Conservation (phyloP, 2,329 filamentous ascomycete genomes). For the Chaetoscypha palmicola region DNA sequence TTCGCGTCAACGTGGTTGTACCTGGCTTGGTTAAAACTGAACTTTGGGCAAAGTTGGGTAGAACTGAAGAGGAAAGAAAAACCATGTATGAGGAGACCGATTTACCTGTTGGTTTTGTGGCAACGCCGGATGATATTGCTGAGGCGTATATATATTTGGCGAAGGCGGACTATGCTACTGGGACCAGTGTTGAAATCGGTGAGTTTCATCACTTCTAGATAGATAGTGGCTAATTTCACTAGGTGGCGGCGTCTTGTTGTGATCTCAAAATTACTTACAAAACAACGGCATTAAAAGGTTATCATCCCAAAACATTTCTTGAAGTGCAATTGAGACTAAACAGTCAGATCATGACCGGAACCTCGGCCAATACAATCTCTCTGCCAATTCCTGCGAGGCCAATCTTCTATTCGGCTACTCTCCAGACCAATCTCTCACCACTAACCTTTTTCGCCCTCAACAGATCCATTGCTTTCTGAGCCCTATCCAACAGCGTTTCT, state of each 20-base stretch:
- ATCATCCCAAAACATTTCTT: too few species aligned
- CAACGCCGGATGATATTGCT: conserved; percentile 34
- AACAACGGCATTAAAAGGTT: too few species aligned
- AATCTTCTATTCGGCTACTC: too few species aligned
- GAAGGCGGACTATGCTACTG: conserved; percentile 34
- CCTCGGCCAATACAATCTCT: too few species aligned
- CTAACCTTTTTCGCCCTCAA: conserved; percentile 38
- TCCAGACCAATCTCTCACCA: conserved; percentile 37
- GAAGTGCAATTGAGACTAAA: too few species aligned
- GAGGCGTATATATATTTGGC: conserved; percentile 38
- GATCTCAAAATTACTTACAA: neutral
- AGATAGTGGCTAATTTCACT: neutral
- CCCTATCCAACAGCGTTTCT: conserved; percentile 29
- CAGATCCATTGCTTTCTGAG: conserved; percentile 36
- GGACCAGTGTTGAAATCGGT: conserved; percentile 11
- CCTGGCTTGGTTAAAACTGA: conserved; percentile 48
- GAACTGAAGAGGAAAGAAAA: conserved; percentile 26
- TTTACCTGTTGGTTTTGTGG: conserved; percentile 27
- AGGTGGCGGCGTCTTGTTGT: neutral
- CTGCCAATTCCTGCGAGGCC: too few species aligned
- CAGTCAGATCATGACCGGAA: too few species aligned
- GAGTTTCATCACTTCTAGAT: neutral
- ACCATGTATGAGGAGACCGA: conserved; percentile 20
- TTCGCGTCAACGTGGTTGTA: conserved; percentile 54
- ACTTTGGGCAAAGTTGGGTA: conserved; percentile 32